A percentile compares a stretch with the other conserved stretches of the same genome.
Evolutionary conservation across 345 rosid genomes (phyloP).

Genomic region (Rhodamnia argentea): DNA sequence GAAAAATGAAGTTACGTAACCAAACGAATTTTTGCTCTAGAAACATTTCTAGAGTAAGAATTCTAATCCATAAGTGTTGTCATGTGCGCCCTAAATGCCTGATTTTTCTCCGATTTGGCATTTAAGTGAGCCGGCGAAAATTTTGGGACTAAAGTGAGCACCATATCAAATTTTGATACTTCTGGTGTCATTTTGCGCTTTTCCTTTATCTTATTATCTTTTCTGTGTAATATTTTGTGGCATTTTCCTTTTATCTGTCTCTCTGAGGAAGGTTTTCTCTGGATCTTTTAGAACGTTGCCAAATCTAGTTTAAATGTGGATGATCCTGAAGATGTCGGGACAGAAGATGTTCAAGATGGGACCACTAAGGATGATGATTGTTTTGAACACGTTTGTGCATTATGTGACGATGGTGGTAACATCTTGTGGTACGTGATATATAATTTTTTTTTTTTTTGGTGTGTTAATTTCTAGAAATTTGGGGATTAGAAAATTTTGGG

Average conservation of each 20-base stretch:
- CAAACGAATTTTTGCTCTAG: too few relatives aligned
- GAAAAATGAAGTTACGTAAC: too few relatives aligned
- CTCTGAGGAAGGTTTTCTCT: slow-evolving; percentile 13
- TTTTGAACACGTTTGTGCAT: slow-evolving; percentile 71
- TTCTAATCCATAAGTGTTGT: too few relatives aligned
- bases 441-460: background rate
- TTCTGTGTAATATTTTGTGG: background rate
- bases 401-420: slow-evolving; percentile 84
- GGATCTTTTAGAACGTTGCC: slow-evolving; percentile 23
- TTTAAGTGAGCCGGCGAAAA: too few relatives aligned
- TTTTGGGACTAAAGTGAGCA: too few relatives aligned
- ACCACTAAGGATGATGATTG: slow-evolving; percentile 29
- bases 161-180: too few relatives aligned
- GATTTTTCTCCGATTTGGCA: too few relatives aligned
- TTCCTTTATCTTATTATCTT: background rate
- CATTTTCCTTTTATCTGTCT: background rate
- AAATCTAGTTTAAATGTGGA: slow-evolving; percentile 51
- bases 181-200: too few relatives aligned
- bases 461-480: background rate
- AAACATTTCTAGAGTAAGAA: too few relatives aligned
- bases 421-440: slow-evolving; percentile 49
- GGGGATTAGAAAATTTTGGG: background rate
- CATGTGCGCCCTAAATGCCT: too few relatives aligned
- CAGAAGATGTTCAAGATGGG: slow-evolving; percentile 26
- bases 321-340: slow-evolving; percentile 28